These are phyloP conservation scores for Antrodiella citrinella DNA, from an alignment of 768 basidiomycete genomes.

Conservation along the genomic window DNA sequence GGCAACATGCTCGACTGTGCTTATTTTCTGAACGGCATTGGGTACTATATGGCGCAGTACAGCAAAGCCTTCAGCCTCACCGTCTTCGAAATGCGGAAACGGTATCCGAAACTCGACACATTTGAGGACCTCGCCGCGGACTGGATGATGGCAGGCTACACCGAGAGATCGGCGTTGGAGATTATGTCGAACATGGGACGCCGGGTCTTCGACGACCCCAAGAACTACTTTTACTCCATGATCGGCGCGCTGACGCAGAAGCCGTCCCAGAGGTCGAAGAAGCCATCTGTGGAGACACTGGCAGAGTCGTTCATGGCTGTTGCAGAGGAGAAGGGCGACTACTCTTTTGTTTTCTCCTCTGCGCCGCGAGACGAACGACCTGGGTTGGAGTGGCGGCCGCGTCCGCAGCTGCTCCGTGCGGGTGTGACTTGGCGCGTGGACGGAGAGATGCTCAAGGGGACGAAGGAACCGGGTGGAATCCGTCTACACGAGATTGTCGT, in stretches of 20 bases:
- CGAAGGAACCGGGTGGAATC: neutral
- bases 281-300: conserved; percentile 10
- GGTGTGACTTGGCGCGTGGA: neutral
- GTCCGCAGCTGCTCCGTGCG: neutral
- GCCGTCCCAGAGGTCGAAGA: conserved; percentile 7
- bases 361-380: conserved; percentile 6
- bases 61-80: neutral
- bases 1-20: neutral
- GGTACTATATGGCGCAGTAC: conserved; percentile 6
- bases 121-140: conserved; percentile 13
- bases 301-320: conserved; percentile 13
- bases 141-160: conserved; percentile 4
- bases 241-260: conserved; percentile 12
- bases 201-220: conserved; percentile 3
- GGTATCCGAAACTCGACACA: conserved; percentile 11
- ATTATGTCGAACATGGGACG: conserved; percentile 9
- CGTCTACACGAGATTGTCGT: neutral
- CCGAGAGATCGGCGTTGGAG: conserved; percentile 11
- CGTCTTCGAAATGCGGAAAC: neutral
- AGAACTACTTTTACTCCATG: conserved; percentile 15
- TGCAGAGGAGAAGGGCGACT: conserved; percentile 16
- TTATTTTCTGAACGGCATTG: conserved; percentile 8
- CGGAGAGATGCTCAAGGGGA: neutral
- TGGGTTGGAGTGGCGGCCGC: conserved; percentile 8
- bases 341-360: conserved; percentile 15